Base-by-base conservation (phyloP, 2,329 filamentous ascomycete genomes). In the Xylariaceae sp. region DNA sequence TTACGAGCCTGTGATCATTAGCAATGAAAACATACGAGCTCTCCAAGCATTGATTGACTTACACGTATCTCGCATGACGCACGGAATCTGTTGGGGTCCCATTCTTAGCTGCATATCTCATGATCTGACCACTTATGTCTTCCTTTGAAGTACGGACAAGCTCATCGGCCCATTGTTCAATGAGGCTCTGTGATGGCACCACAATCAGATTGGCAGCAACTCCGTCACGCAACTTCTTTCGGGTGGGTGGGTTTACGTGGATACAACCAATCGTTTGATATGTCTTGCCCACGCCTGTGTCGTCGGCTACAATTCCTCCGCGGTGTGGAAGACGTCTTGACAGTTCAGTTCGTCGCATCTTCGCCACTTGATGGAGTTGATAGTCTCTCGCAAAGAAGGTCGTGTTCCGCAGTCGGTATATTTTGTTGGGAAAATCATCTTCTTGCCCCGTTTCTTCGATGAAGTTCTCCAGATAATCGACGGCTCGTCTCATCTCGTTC, bases 281-380 rank as follows among this genome's bases (percentile, higher is more conserved):
- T 5, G 54, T 54, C 38, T 56, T 56, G 14, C 54, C 54, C 15
- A 56, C 36, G 4, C 54, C 54, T 52, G 82, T 83, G 50, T 82
- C 79, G 57, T 56, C 54, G 10, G 52, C 54, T 11, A 56, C 33
- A 11, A 56, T 56, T 1, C 52, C 49, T 12, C 54, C 54, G 5
- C 39, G 44, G 3, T 19, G 46, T 2, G 11, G 30, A n/a, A 30
- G n/a, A n/a, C n/a, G 39, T 1, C 19, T 6, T 22, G 42, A 17
- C 30, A 42, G 43, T 32, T 56, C 52, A 6, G 36, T 40, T 5
- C 47, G 48, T 2, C 52, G 2, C 54, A 56, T 56, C 12, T 50
- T 54, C 2, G 39, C 52, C 5, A 33, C 35, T 0, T 47, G 48
- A 6, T 42, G 27, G 14, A 38, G 35, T 38, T 56, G 54, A n/a